A percentile compares a stretch with the other conserved stretches of the same genome.
Conservation (phyloP, 179 eudicot genomes). For the Carnegiea gigantea region DNA sequence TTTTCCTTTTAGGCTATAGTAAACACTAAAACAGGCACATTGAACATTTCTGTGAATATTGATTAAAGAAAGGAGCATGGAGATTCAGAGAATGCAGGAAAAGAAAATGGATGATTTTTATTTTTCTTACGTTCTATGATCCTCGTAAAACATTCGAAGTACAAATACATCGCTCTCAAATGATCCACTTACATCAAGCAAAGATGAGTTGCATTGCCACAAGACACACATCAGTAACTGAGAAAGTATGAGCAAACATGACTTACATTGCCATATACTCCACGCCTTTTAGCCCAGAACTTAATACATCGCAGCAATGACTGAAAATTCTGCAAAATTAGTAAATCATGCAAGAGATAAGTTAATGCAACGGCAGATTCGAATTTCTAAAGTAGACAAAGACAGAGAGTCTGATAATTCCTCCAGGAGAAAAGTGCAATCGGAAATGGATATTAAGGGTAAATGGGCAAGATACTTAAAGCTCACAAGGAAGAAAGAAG, state of each 20-base stretch:
- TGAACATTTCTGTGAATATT: background rate
- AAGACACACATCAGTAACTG: background rate
- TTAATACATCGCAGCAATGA: constrained; percentile 58
- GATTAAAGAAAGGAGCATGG: background rate
- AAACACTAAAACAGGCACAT: background rate
- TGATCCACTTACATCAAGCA: background rate
- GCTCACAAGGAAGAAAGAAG: background rate
- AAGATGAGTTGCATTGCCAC: background rate
- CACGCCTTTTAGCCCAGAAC: constrained; percentile 68
- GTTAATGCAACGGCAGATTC: background rate
- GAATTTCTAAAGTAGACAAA: background rate
- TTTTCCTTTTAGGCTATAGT: background rate
- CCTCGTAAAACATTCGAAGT: background rate
- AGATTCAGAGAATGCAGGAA: background rate
- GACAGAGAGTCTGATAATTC: background rate
- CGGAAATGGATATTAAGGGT: background rate
- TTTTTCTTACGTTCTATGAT: background rate
- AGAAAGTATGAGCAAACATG: background rate
- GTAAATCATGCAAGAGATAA: background rate
- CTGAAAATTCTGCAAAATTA: constrained; percentile 41
- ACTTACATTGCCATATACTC: constrained; percentile 67
- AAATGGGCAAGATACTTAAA: background rate
- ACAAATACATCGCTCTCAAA: background rate
- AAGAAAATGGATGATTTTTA: background rate
- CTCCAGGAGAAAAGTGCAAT: background rate